phyloP scores from a whole-genome alignment of 148 eudicot genomes.

The Chenopodium quinoa region DNA sequence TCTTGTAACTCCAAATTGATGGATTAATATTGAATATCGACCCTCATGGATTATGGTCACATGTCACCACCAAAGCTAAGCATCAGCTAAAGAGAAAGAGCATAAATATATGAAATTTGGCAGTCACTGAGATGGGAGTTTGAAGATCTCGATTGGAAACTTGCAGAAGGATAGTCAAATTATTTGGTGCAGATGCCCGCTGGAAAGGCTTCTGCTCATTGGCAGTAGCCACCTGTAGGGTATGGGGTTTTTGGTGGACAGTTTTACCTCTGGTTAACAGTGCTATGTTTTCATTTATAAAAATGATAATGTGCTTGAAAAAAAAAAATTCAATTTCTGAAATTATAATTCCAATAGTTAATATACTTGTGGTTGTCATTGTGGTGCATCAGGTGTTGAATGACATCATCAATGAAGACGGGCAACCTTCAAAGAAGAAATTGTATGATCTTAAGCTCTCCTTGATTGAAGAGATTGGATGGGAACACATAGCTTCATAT shows the following conservation, averaged over 20 bases:
- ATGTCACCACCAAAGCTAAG: too few species aligned
- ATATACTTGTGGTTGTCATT: neutral
- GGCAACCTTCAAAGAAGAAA: slow-evolving; percentile 74
- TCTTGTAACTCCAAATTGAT: too few species aligned
- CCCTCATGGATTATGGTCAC: too few species aligned
- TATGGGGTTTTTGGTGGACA: neutral
- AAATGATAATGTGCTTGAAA: too few species aligned
- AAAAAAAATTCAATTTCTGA: neutral
- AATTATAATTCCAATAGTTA: neutral
- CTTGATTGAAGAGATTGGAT: slow-evolving; percentile 71
- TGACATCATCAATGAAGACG: slow-evolving; percentile 66
- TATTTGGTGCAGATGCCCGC: neutral
- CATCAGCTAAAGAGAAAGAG: too few species aligned
- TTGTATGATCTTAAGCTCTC: slow-evolving; percentile 72
- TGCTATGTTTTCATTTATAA: neutral
- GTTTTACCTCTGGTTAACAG: neutral
- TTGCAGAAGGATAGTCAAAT: neutral
- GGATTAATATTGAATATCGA: too few species aligned
- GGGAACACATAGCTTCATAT: slow-evolving; percentile 72
- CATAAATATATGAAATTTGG: neutral
- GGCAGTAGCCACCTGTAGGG: neutral
- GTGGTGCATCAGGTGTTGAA: slow-evolving; percentile 52
- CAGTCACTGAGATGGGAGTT: neutral
- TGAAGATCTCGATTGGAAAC: neutral
- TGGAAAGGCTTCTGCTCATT: neutral